Conservation (phyloP, 176 grass and related monocot species). For the Saccharum spontaneum region DNA sequence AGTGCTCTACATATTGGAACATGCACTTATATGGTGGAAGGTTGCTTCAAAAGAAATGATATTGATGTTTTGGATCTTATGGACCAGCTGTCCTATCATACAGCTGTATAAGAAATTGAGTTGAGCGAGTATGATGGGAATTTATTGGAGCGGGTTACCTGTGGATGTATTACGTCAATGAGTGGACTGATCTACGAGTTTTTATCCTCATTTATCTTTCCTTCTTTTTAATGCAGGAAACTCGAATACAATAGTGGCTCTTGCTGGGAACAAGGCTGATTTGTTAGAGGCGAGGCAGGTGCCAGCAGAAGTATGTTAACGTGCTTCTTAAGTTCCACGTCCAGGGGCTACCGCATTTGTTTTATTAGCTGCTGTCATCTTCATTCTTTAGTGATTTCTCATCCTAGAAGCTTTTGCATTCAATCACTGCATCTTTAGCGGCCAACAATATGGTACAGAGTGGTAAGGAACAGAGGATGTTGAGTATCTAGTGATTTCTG, state of each 20-base stretch:
- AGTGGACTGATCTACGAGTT: neutral
- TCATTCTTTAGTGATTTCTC: conserved; percentile 2
- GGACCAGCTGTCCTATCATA: neutral
- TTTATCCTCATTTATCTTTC: neutral
- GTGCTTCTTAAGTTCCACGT: neutral
- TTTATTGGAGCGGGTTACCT: neutral
- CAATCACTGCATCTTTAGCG: neutral
- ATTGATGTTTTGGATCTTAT: neutral
- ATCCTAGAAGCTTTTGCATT: neutral
- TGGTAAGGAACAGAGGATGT: neutral
- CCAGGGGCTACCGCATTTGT: neutral
- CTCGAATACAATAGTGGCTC: conserved; percentile 81
- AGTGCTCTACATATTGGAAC: conserved; percentile 12
- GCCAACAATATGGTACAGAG: neutral
- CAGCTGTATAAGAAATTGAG: neutral
- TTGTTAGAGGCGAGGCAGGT: conserved; percentile 77
- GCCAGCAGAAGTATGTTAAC: conserved; percentile 60
- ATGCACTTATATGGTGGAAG: neutral
- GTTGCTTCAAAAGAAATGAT: neutral
- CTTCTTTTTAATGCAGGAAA: conserved; percentile 57
- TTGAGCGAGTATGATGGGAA: neutral
- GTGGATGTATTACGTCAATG: neutral
- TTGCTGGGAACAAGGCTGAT: conserved; percentile 97
- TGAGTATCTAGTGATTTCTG: neutral
- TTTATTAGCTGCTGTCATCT: neutral